A percentile compares a stretch with the other conserved stretches of the same genome.
phyloP scores from a whole-genome alignment of 75 land plant species.

The Adiantum capillusveneris region DNA sequence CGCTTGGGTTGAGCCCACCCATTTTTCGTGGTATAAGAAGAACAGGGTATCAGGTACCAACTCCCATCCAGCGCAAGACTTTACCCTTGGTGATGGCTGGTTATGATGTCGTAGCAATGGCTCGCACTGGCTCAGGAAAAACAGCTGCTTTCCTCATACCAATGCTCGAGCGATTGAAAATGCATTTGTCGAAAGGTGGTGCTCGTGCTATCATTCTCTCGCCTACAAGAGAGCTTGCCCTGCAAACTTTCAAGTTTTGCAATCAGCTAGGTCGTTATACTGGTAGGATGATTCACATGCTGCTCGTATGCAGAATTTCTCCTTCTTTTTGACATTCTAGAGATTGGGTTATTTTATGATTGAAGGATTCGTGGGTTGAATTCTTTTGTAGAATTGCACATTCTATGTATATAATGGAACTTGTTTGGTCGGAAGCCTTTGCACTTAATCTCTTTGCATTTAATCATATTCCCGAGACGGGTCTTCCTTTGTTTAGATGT shows the following conservation, averaged over 20 bases:
- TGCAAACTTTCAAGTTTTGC: conserved; percentile 85
- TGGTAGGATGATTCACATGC: conserved; percentile 42
- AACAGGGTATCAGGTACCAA: conserved; percentile 86
- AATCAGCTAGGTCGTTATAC: conserved; percentile 76
- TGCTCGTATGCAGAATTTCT: too few relatives aligned
- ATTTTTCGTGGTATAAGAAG: conserved; percentile 61
- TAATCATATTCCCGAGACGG: too few relatives aligned
- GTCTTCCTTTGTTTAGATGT: too few relatives aligned
- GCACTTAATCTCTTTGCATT: too few relatives aligned
- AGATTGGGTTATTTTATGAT: too few relatives aligned
- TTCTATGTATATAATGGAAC: too few relatives aligned
- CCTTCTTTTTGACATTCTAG: too few relatives aligned
- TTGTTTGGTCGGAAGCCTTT: too few relatives aligned
- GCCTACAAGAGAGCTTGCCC: conserved; percentile 80
- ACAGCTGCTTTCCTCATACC: conserved; percentile 94
- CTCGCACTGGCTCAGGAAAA: conserved; percentile 95
- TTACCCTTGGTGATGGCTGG: conserved; percentile 87
- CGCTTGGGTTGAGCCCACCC: conserved; percentile 52
- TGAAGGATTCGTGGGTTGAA: background rate
- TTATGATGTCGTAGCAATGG: conserved; percentile 93
- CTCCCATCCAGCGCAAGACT: conserved; percentile 95
- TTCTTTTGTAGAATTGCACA: too few relatives aligned
- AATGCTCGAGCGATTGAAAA: conserved; percentile 65
- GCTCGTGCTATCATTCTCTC: conserved; percentile 74
- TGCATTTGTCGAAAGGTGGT: conserved; percentile 52